A percentile compares a stretch with the other conserved stretches of the same genome.
Evolutionary conservation across 1,284 basidiomycete species (phyloP).

Genomic region (Ustilago curta): DNA sequence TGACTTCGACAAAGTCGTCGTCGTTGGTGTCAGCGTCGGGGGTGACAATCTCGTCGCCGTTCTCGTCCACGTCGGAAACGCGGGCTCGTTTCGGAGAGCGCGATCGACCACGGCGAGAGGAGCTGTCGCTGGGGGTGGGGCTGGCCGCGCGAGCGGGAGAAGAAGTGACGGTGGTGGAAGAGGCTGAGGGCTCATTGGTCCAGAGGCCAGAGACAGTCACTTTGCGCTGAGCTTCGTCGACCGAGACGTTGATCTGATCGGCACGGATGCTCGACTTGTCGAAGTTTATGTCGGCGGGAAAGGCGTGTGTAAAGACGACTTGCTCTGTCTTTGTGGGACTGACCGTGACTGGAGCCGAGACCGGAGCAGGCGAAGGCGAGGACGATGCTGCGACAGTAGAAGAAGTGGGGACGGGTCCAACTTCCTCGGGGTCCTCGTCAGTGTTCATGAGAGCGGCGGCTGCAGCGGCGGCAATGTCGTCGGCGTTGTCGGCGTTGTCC

Average conservation of each 20-base stretch:
- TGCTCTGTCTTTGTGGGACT: conserved; percentile 27
- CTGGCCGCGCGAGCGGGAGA: conserved; percentile 29
- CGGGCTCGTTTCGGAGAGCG: conserved; percentile 53
- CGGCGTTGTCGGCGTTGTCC: conserved; percentile 13
- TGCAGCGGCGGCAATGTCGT: conserved; percentile 15
- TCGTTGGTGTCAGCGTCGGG: conserved; percentile 29
- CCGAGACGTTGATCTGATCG: conserved; percentile 44
- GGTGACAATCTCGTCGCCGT: conserved; percentile 48
- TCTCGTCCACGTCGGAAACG: conserved; percentile 53
- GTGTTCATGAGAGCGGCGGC: conserved; percentile 24
- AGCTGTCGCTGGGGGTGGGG: conserved; percentile 40
- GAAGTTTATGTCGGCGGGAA: conserved; percentile 22
- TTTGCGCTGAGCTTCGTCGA: conserved; percentile 43
- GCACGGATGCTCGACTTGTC: conserved; percentile 35
- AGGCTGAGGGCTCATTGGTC: conserved; percentile 23
- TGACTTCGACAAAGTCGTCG: conserved; percentile 51
- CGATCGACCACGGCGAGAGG: conserved; percentile 40
- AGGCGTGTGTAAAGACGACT: conserved; percentile 41
- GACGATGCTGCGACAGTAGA: conserved; percentile 7
- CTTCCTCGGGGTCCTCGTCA: conserved; percentile 46
- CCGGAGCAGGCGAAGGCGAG: conserved; percentile 4
- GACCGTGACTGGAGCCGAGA: neutral
- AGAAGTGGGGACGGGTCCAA: conserved; percentile 36
- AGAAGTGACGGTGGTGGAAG: neutral
- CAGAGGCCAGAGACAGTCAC: conserved; percentile 54